Evolutionary conservation across 345 rosid species (phyloP).

Genomic region (Citrus sp.): DNA sequence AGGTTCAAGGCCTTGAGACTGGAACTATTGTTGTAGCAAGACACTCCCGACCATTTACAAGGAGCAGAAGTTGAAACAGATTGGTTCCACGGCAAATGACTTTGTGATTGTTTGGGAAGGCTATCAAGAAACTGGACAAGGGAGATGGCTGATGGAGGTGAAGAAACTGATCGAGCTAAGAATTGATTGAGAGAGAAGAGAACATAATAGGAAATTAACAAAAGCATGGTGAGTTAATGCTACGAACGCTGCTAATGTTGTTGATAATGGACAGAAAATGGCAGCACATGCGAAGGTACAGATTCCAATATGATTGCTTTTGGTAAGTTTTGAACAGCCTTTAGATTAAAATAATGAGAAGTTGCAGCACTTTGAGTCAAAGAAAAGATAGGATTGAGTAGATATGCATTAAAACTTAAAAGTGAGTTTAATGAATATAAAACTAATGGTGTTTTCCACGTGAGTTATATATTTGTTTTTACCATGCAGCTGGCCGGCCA

Average conservation of each 20-base stretch:
- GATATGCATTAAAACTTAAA: background rate
- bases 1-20: conserved; percentile 35
- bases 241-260: background rate
- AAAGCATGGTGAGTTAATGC: conserved; percentile 14
- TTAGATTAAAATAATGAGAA: background rate
- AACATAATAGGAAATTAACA: conserved; percentile 9
- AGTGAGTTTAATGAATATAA: background rate
- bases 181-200: conserved; percentile 6
- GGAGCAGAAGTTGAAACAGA: conserved; percentile 20
- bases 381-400: background rate
- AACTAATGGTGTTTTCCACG: background rate
- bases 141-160: conserved; percentile 19
- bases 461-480: background rate
- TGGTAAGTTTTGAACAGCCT: background rate
- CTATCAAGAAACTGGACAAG: conserved; percentile 34
- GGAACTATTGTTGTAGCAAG: conserved; percentile 27
- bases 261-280: background rate
- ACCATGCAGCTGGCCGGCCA: background rate
- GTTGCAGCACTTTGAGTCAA: conserved; percentile 2
- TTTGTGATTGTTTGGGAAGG: conserved; percentile 29
- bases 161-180: conserved; percentile 13
- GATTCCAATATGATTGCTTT: background rate
- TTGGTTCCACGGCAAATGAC: conserved; percentile 32
- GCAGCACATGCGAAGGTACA: conserved; percentile 9
- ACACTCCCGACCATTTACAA: conserved; percentile 36